A percentile compares a stretch with the other conserved stretches of the same genome.
phyloP scores from a whole-genome alignment of 2,329 filamentous ascomycete genomes.

The Ophiostoma novo-ulmi region DNA sequence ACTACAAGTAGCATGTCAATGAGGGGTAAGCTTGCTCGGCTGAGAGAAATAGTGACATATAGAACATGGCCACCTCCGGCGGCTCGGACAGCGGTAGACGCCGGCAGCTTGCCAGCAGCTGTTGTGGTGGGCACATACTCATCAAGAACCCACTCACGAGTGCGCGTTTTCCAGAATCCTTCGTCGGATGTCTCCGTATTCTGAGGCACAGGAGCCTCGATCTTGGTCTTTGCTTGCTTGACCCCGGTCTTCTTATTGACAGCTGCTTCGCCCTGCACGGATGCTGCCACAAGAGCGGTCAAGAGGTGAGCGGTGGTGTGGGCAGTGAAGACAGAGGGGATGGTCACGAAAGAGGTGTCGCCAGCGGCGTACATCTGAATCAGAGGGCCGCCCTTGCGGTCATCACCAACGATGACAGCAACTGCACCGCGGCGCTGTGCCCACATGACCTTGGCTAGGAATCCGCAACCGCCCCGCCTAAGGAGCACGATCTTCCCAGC shows the following conservation, averaged over 20 bases:
- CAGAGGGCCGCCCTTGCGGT: conserved; percentile 79
- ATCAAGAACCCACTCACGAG: conserved; percentile 26
- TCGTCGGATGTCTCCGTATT: conserved; percentile 10
- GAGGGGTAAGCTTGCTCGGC: conserved; percentile 84
- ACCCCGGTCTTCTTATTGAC: conserved; percentile 1
- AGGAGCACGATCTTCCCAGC: conserved; percentile 86
- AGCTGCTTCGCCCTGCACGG: conserved; percentile 16
- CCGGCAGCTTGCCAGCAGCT: not conserved
- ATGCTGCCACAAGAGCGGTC: conserved; percentile 23
- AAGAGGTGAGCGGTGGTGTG: conserved; percentile 90
- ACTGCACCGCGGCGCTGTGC: conserved; percentile 83
- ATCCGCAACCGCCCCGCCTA: conserved; percentile 89
- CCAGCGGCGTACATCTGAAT: conserved; percentile 98
- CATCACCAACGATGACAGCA: conserved; percentile 89
- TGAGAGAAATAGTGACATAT: conserved; percentile 94
- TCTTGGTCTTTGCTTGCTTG: conserved; percentile 16
- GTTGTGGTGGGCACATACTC: conserved; percentile 23
- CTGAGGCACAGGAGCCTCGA: conserved; percentile 9
- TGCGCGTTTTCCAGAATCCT: conserved; percentile 24
- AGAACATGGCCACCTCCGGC: conserved; percentile 44
- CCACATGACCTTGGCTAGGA: conserved; percentile 96
- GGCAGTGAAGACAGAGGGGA: conserved; percentile 91
- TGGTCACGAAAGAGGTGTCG: conserved; percentile 90
- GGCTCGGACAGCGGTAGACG: not conserved
- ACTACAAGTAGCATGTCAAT: conserved; percentile 94